Evolutionary conservation across 148 eudicot species (phyloP).

Genomic region (Amaranthus cruentus): DNA sequence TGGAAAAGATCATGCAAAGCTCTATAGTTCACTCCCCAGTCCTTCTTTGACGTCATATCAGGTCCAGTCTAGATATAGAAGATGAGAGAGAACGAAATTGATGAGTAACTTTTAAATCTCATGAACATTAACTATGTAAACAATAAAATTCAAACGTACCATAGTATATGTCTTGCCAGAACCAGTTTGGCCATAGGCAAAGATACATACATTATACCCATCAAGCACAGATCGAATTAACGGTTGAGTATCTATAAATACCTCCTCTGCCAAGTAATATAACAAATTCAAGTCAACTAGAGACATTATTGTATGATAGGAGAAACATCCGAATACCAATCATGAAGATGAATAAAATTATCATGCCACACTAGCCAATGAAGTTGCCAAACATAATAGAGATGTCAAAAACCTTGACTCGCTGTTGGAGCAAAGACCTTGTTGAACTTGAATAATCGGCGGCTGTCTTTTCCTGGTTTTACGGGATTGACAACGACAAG

Average conservation of each 20-base stretch:
- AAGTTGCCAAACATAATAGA: not conserved
- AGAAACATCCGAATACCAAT: not conserved
- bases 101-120: not conserved
- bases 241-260: slow-evolving; percentile 77
- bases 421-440: slow-evolving; percentile 77
- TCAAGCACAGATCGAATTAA: slow-evolving; percentile 86
- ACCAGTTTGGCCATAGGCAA: slow-evolving; percentile 96
- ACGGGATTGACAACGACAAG: slow-evolving; percentile 65
- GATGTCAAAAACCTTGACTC: slow-evolving; percentile 59
- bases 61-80: slow-evolving; percentile 59
- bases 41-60: slow-evolving; percentile 48
- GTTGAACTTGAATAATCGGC: slow-evolving; percentile 74
- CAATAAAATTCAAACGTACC: slow-evolving; percentile 36
- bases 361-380: slow-evolving; percentile 3
- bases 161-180: slow-evolving; percentile 96
- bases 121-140: not conserved
- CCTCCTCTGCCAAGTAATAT: slow-evolving; percentile 56
- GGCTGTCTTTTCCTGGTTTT: slow-evolving; percentile 76
- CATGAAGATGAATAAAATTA: not conserved
- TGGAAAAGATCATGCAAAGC: slow-evolving; percentile 81
- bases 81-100: slow-evolving; percentile 10
- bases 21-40: slow-evolving; percentile 92
- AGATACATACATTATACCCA: slow-evolving; percentile 85
- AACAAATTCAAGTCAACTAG: slow-evolving; percentile 7
- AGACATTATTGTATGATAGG: not conserved